phyloP scores from a whole-genome alignment of 805 yeast genomes.

The Starmerella vitae region DNA sequence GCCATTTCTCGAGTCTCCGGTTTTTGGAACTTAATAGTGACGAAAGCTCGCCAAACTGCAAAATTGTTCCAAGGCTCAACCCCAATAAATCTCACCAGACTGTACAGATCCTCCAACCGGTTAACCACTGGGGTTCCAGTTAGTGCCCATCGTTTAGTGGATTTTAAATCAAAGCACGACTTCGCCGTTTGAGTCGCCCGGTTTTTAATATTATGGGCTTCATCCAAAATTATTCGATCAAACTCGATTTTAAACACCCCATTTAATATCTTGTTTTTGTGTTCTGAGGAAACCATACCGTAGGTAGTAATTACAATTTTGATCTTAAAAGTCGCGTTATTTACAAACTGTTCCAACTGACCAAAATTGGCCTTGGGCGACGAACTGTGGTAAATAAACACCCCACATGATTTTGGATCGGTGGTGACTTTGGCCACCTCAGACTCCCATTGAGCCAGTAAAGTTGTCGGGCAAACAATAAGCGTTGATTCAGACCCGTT shows the following conservation, averaged over 20 bases:
- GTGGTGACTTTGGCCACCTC: slow-evolving; percentile 48
- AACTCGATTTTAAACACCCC: slow-evolving; percentile 53
- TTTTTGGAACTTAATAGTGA: slow-evolving; percentile 70
- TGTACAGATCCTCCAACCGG: slow-evolving; percentile 71
- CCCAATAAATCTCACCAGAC: slow-evolving; percentile 57
- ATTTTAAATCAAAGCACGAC: slow-evolving; percentile 53
- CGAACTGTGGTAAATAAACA: slow-evolving; percentile 45
- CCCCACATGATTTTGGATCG: slow-evolving; percentile 17
- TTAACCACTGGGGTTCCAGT: slow-evolving; percentile 93
- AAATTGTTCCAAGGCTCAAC: slow-evolving; percentile 86
- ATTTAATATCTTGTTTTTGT: slow-evolving; percentile 28
- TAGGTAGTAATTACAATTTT: slow-evolving; percentile 69
- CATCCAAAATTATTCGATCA: slow-evolving; percentile 69
- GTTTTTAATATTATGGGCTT: slow-evolving; percentile 81
- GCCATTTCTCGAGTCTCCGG: slow-evolving; percentile 52
- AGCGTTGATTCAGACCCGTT: slow-evolving; percentile 36
- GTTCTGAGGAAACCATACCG: slow-evolving; percentile 74
- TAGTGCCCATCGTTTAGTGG: slow-evolving; percentile 64
- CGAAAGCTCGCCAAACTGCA: slow-evolving; percentile 74
- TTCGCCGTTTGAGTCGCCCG: slow-evolving; percentile 64
- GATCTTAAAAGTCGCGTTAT: slow-evolving; percentile 37
- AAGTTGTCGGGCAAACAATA: slow-evolving; percentile 78
- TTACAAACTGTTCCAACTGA: slow-evolving; percentile 31
- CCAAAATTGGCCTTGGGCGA: background rate
- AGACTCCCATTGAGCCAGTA: slow-evolving; percentile 79